Evolutionary conservation across 75 land plant species (phyloP).

Genomic region (Chamaecyparis obtusa): DNA sequence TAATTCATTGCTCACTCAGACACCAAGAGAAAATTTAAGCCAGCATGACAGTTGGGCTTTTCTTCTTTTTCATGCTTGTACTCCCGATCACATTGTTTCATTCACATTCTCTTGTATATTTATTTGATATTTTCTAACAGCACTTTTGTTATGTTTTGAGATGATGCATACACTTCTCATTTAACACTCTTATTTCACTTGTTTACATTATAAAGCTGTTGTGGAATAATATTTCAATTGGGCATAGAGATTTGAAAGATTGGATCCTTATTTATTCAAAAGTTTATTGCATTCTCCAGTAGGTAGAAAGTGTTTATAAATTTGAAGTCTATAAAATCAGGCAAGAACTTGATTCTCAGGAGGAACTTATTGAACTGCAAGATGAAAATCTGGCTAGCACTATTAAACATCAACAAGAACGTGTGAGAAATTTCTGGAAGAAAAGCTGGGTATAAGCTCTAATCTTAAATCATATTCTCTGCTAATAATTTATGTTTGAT

Average conservation of each 20-base stretch:
- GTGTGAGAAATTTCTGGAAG: slow-evolving; percentile 73
- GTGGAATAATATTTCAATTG: not conserved
- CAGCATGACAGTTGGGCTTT: not conserved
- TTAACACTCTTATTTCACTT: not conserved
- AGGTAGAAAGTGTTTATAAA: not conserved
- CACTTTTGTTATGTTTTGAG: not conserved
- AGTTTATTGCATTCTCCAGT: not conserved
- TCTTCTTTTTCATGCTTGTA: not conserved
- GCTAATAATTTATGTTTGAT: not conserved
- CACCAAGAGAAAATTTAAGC: not conserved
- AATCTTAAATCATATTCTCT: slow-evolving; percentile 1
- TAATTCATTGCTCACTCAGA: not conserved
- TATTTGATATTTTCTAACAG: not conserved
- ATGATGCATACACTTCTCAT: not conserved
- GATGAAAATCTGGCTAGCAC: slow-evolving; percentile 53
- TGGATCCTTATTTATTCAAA: not conserved
- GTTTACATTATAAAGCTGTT: not conserved
- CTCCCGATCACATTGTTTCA: not conserved
- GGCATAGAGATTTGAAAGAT: not conserved
- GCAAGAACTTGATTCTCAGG: slow-evolving; percentile 43
- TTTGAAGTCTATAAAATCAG: not conserved
- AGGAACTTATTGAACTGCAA: slow-evolving; percentile 87
- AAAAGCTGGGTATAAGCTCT: slow-evolving; percentile 71
- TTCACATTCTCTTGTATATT: not conserved
- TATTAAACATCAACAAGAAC: slow-evolving; percentile 53